Percentiles rank a stretch among this genome's conserved stretches.
Evolutionary conservation across 2,329 filamentous ascomycete genomes (phyloP).

Genomic region (Fusarium mexicanum): DNA sequence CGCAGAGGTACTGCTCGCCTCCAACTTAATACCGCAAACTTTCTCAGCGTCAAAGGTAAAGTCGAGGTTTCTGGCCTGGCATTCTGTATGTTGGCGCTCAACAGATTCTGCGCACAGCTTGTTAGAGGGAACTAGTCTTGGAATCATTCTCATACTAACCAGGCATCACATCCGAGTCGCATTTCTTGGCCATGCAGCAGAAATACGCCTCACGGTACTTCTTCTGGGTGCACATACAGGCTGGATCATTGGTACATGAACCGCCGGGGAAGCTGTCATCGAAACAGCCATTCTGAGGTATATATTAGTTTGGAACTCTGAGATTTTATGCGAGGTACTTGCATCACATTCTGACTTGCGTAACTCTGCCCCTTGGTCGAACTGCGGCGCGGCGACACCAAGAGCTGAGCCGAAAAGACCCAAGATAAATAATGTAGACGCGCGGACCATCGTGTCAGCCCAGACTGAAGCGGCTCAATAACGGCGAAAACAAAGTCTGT

Average conservation of each 20-base stretch:
- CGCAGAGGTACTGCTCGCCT: neutral
- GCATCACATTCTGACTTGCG: slow-evolving; percentile 8
- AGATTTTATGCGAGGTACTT: accelerated
- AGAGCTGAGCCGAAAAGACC: neutral
- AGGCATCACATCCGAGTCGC: neutral
- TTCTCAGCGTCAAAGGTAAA: slow-evolving; percentile 1
- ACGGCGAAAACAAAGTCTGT: accelerated
- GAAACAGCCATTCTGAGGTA: neutral
- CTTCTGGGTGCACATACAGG: neutral
- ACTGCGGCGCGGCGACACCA: neutral
- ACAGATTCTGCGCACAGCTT: neutral
- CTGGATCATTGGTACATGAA: neutral
- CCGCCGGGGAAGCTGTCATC: neutral
- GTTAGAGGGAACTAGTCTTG: accelerated
- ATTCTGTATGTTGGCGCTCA: neutral
- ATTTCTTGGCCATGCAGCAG: slow-evolving; percentile 4
- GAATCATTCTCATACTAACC: neutral
- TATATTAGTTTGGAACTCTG: accelerated
- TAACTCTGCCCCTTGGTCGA: neutral
- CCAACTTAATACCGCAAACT: neutral
- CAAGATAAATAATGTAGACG: neutral
- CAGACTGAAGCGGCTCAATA: too few relatives aligned
- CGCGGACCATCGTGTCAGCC: neutral
- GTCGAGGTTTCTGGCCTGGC: neutral
- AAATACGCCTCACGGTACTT: slow-evolving; percentile 6